These are phyloP conservation scores for Escovopsis sp. DNA, from an alignment of 2,329 filamentous ascomycete species.

Conservation along the genomic window DNA sequence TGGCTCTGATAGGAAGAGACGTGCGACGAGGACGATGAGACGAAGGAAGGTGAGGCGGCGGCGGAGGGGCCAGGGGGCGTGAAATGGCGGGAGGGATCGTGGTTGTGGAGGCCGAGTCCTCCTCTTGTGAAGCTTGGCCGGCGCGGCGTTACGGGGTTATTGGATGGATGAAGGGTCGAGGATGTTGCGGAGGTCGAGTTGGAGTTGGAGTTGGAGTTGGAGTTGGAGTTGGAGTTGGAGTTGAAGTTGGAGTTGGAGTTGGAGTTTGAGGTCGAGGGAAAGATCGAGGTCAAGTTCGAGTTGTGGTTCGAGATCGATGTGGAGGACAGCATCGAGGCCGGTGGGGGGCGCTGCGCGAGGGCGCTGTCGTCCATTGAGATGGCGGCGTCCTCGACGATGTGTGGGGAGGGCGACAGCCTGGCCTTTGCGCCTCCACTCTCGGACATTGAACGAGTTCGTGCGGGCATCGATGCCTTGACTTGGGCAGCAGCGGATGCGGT, in stretches of 20 bases:
- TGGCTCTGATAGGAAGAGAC: too few relatives aligned
- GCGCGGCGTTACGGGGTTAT: constrained; percentile 65
- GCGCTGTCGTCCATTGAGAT: constrained; percentile 53
- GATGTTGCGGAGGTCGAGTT: too few relatives aligned
- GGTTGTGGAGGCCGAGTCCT: constrained; percentile 42
- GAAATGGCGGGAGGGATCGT: constrained; percentile 19
- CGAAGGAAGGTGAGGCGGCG: constrained; percentile 12
- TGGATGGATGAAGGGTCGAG: too few relatives aligned
- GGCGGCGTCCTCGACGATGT: constrained; percentile 36
- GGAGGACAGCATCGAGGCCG: constrained; percentile 10
- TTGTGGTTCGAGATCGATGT: too few relatives aligned
- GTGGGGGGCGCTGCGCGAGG: constrained; percentile 18
- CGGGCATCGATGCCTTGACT: constrained; percentile 24
- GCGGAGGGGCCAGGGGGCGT: constrained; percentile 21
- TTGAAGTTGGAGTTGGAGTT: too few relatives aligned
- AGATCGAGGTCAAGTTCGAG: too few relatives aligned
- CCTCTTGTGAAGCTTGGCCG: constrained; percentile 50
- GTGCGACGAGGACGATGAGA: too few relatives aligned
- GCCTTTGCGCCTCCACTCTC: constrained; percentile 43
- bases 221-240: too few relatives aligned
- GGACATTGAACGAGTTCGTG: constrained; percentile 48
- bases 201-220: too few relatives aligned
- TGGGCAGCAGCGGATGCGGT: constrained; percentile 4
- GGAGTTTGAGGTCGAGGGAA: too few relatives aligned
- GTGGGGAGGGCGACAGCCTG: constrained; percentile 42